These are phyloP conservation scores for Cordyceps javanica DNA, from an alignment of 2,329 filamentous ascomycete species.

Conservation along the genomic window DNA sequence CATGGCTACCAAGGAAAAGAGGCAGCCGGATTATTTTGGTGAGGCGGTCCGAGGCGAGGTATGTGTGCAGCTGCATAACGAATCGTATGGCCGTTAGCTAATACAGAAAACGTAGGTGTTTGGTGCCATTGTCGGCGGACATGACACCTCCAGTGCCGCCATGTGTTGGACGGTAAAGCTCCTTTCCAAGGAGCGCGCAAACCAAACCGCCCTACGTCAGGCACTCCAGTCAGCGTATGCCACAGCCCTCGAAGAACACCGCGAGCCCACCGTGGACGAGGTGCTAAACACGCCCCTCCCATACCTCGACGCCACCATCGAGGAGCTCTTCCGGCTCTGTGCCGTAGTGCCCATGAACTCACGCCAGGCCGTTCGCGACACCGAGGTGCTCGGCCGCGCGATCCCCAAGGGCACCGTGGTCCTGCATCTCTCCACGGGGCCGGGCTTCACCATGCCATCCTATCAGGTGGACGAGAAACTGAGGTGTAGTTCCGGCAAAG, in stretches of 20 bases:
- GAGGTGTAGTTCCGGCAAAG: slow-evolving; percentile 14
- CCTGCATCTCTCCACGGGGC: slow-evolving; percentile 21
- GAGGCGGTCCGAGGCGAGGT: background rate
- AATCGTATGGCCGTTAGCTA: background rate
- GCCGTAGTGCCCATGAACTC: slow-evolving; percentile 22
- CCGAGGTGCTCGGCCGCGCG: slow-evolving; percentile 24
- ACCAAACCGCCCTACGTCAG: slow-evolving; percentile 24
- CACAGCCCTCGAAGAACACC: slow-evolving; percentile 14
- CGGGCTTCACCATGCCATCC: slow-evolving; percentile 18
- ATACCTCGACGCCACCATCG: slow-evolving; percentile 32
- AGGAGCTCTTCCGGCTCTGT: slow-evolving; percentile 28
- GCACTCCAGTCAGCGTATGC: slow-evolving; percentile 16
- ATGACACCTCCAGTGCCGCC: slow-evolving; percentile 21
- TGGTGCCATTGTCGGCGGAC: slow-evolving; percentile 22
- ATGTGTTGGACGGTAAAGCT: slow-evolving; percentile 22
- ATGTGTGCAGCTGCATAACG: background rate
- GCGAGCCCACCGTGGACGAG: slow-evolving; percentile 22
- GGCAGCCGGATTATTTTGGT: background rate
- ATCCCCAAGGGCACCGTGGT: slow-evolving; percentile 30
- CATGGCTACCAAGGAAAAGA: background rate
- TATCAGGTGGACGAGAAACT: slow-evolving; percentile 20
- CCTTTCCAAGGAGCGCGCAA: slow-evolving; percentile 17
- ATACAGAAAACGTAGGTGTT: slow-evolving; percentile 13
- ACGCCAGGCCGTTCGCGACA: slow-evolving; percentile 25
- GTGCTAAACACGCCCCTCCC: slow-evolving; percentile 22